A percentile compares a stretch with the other conserved stretches of the same genome.
Evolutionary conservation across 805 yeast genomes (phyloP).

Genomic region (Monosporozyma solicola): DNA sequence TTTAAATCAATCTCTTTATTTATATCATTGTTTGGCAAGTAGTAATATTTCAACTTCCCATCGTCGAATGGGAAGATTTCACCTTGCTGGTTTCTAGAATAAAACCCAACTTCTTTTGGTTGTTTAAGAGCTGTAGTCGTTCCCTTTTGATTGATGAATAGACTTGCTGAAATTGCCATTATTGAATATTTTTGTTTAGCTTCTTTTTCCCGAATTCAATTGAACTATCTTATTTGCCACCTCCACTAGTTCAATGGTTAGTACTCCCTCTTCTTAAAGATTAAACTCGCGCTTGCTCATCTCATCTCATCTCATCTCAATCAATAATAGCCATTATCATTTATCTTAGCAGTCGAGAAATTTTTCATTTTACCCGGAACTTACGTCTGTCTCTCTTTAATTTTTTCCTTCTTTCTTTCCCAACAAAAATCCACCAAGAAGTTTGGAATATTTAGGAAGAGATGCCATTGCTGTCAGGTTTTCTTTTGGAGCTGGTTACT

Average conservation of each 20-base stretch:
- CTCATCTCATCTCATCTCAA: background rate
- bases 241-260: too few species aligned
- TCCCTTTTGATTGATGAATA: constrained; percentile 38
- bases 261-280: background rate
- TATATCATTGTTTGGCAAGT: constrained; percentile 66
- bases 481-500: background rate
- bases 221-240: background rate
- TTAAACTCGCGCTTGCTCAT: background rate
- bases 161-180: constrained; percentile 25
- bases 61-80: constrained; percentile 42
- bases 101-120: constrained; percentile 74
- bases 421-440: background rate
- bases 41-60: constrained; percentile 57
- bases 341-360: background rate
- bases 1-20: constrained; percentile 54
- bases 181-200: background rate
- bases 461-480: background rate
- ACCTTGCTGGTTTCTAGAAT: constrained; percentile 51
- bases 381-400: too few species aligned
- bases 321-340: background rate
- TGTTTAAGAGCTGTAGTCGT: constrained; percentile 65
- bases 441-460: background rate
- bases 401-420: background rate
- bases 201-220: background rate
- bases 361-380: background rate